These are phyloP conservation scores for Mycena polygramma DNA, from an alignment of 768 basidiomycete genomes.

Conservation along the genomic window DNA sequence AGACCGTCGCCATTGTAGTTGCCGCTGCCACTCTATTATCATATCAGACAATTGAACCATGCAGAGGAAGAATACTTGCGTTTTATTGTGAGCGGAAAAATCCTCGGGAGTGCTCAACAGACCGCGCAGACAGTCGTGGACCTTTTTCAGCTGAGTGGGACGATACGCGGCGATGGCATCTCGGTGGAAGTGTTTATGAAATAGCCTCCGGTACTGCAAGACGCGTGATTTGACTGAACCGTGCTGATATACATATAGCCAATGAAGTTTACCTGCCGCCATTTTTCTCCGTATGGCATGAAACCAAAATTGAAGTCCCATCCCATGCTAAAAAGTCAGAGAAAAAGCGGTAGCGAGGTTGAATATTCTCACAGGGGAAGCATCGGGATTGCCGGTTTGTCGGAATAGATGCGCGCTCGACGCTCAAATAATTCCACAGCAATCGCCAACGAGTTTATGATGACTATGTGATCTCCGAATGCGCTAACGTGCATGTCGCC, in stretches of 20 bases:
- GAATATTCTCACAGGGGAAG: neutral
- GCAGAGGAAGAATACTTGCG: neutral
- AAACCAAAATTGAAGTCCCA: constrained; percentile 47
- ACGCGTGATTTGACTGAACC: neutral
- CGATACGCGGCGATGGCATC: constrained; percentile 37
- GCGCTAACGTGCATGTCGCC: neutral
- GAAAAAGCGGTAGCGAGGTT: constrained; percentile 1
- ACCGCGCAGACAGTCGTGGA: constrained; percentile 36
- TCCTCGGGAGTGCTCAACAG: constrained; percentile 36
- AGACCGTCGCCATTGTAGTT: constrained; percentile 30
- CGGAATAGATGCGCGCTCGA: constrained; percentile 5
- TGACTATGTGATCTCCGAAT: constrained; percentile 5
- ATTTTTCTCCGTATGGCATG: constrained; percentile 45
- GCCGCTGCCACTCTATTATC: neutral
- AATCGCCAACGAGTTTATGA: constrained; percentile 6
- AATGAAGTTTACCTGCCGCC: constrained; percentile 43
- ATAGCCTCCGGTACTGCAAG: constrained; percentile 41
- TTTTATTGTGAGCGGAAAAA: constrained; percentile 25
- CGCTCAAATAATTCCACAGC: constrained; percentile 7
- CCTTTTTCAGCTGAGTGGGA: constrained; percentile 41
- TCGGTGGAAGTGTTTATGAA: constrained; percentile 45
- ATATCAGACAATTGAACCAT: neutral
- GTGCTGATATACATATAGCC: neutral
- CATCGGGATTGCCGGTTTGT: constrained; percentile 8
- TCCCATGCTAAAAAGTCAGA: constrained; percentile 44